Conservation (phyloP, 1,284 basidiomycete species). For the Mycosarcoma mackinlayi region DNA sequence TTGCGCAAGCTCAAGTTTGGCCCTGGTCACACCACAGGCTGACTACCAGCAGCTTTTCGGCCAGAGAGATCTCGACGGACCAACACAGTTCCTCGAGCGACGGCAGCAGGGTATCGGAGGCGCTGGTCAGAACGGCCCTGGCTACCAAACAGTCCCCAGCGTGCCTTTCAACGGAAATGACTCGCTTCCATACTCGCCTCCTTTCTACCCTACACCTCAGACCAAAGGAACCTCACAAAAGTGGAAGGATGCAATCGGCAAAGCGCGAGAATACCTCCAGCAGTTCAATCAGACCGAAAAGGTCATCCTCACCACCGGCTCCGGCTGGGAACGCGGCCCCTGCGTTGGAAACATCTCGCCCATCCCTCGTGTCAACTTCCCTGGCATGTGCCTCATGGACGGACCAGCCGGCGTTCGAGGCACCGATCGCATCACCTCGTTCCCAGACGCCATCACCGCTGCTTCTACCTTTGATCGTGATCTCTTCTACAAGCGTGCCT, state of each 20-base stretch:
- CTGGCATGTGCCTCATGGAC: conserved; percentile 76
- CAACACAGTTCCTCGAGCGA: conserved; percentile 21
- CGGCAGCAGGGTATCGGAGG: conserved; percentile 48
- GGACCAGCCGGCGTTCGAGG: conserved; percentile 74
- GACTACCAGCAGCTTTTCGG: conserved; percentile 36
- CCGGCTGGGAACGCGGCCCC: conserved; percentile 44
- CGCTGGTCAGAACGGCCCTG: conserved; percentile 36
- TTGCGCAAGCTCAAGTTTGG: conserved; percentile 30
- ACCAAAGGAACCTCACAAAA: conserved; percentile 47
- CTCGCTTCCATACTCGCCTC: conserved; percentile 52
- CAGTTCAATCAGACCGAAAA: conserved; percentile 71
- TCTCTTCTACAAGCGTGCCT: conserved; percentile 78
- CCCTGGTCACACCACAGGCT: conserved; percentile 21
- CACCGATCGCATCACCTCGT: conserved; percentile 70
- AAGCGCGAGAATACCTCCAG: conserved; percentile 68
- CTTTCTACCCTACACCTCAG: conserved; percentile 54
- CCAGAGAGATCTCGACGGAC: conserved; percentile 14
- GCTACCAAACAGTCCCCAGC: conserved; percentile 35
- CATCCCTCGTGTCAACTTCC: conserved; percentile 75
- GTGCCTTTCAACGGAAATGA: conserved; percentile 51
- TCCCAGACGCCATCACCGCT: conserved; percentile 79
- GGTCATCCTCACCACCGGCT: conserved; percentile 70
- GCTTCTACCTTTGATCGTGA: conserved; percentile 78
- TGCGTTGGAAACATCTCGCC: conserved; percentile 61
- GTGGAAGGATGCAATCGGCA: conserved; percentile 76